These are phyloP conservation scores for Candida stauntonica DNA, from an alignment of 805 yeast species.

Conservation along the genomic window DNA sequence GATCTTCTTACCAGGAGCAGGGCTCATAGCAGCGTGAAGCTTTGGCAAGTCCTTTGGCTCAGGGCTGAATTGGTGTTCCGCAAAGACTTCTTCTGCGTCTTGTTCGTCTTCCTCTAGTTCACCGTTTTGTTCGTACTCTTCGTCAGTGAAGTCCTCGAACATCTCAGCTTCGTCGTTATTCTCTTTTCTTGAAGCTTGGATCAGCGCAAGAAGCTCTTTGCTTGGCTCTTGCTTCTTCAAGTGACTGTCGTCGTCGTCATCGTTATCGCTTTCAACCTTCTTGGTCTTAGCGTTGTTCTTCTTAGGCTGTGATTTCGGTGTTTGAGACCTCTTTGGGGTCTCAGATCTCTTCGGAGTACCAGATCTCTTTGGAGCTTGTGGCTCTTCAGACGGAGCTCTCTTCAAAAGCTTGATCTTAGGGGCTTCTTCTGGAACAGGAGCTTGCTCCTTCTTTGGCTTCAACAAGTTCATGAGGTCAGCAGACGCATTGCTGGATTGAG, in stretches of 20 bases:
- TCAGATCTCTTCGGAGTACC: conserved; percentile 2
- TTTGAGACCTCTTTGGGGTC: conserved; percentile 2
- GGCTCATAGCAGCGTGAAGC: background rate
- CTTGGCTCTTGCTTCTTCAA: conserved; percentile 16
- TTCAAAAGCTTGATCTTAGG: conserved; percentile 24
- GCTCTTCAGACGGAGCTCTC: background rate
- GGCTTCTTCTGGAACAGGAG: conserved; percentile 3
- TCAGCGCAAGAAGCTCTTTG: conserved; percentile 22
- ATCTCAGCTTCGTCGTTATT: conserved; percentile 18
- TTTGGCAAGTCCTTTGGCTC: conserved; percentile 3
- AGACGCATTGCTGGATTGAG: conserved; percentile 1
- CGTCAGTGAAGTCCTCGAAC: conserved; percentile 25
- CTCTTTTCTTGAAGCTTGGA: conserved; percentile 14
- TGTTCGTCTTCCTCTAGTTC: conserved; percentile 21
- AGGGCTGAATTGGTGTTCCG: conserved; percentile 2
- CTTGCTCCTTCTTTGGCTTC: conserved; percentile 5
- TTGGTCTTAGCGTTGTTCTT: conserved; percentile 1
- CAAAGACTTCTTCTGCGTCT: conserved; percentile 2
- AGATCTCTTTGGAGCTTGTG: background rate
- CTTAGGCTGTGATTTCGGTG: background rate
- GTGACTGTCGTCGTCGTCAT: conserved; percentile 1
- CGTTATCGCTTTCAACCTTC: background rate
- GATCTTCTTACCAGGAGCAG: conserved; percentile 26
- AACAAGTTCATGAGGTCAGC: conserved; percentile 7
- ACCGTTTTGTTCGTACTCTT: conserved; percentile 20